A percentile compares a stretch with the other conserved stretches of the same genome.
Conservation (phyloP, 352 stramenopile species). For the Phytophthora colocasiae region DNA sequence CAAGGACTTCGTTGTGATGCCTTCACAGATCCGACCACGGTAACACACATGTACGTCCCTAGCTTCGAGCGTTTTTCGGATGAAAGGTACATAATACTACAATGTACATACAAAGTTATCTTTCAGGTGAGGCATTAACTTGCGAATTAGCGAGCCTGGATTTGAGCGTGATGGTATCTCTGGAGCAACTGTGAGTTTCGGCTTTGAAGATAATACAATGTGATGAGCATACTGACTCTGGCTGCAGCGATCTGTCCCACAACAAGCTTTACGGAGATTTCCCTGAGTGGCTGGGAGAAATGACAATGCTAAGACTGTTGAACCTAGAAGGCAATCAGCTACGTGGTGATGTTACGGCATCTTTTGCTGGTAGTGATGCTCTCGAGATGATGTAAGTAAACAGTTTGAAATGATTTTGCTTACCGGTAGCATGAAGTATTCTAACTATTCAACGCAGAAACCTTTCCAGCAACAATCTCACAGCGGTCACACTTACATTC, state of each 20-base stretch:
- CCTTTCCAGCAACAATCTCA: constrained; percentile 47
- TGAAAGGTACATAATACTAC: neutral
- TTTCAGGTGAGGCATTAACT: constrained; percentile 52
- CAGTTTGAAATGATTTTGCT: neutral
- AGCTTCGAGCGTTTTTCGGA: neutral
- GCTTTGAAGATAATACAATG: neutral
- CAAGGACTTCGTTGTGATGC: constrained; percentile 71
- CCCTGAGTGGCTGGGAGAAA: constrained; percentile 67
- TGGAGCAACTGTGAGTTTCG: constrained; percentile 69
- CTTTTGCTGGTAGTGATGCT: constrained; percentile 60
- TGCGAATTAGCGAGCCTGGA: constrained; percentile 63
- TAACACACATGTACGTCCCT: constrained; percentile 70
- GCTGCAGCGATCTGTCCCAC: constrained; percentile 54
- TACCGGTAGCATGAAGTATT: neutral
- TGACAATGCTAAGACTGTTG: constrained; percentile 69
- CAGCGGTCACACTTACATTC: constrained; percentile 34
- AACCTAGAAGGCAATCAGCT: constrained; percentile 62
- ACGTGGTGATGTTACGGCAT: constrained; percentile 47
- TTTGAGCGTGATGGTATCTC: constrained; percentile 72
- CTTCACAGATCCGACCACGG: constrained; percentile 70
- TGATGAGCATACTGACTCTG: neutral
- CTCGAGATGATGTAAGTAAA: constrained; percentile 68
- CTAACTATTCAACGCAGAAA: constrained; percentile 33
- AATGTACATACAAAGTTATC: constrained; percentile 42
- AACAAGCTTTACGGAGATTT: constrained; percentile 64